Evolutionary conservation across 2,329 filamentous ascomycete species (phyloP), one percentile per base, ranked within the genome.

Genomic region (Myriangium duriaei): DNA sequence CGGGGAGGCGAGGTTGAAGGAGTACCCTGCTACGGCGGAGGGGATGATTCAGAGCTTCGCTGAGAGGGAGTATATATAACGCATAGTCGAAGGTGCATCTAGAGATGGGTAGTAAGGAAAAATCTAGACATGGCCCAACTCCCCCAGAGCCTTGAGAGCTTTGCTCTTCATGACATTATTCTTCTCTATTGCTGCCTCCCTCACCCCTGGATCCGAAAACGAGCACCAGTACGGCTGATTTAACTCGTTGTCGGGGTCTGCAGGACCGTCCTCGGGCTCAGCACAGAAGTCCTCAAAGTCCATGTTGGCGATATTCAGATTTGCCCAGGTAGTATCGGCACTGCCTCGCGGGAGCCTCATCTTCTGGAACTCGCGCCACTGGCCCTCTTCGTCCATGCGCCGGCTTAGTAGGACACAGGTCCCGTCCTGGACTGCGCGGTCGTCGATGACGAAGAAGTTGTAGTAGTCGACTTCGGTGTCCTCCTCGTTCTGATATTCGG

Each of bases 21-120:
- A 95, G 63, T 95, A 95, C 60, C 83, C 92, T 49, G 71, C 86
- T 1, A 82, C 75, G 4, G 65, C 79, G 5, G 73, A 81, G 57
- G 87, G 87, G 4, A 77, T 96, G 66, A 79, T 93, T 44, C 70
- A 83, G 67, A 91, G 83, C 59, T 92, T 56, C 38, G 55, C 49
- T 10, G 56, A 60, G 19, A 49, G 57, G 31, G 54, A 56, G 11
- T 59, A 60, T 36, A 53, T 60, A 28, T 60, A 42, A 49, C n/a
- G n/a, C n/a, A n/a, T n/a, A n/a, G 17, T 26, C 2, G 37, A 34
- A 4, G 5, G n/a, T n/a, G n/a, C n/a, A n/a, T n/a, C n/a, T n/a
- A n/a, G n/a, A n/a, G n/a, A n/a, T n/a, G n/a, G n/a, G n/a, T n/a
- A n/a, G n/a, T n/a, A n/a, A n/a, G n/a, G n/a, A n/a, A n/a, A n/a